phyloP scores from a whole-genome alignment of 345 rosid species.

The Arabidopsis thaliana region DNA sequence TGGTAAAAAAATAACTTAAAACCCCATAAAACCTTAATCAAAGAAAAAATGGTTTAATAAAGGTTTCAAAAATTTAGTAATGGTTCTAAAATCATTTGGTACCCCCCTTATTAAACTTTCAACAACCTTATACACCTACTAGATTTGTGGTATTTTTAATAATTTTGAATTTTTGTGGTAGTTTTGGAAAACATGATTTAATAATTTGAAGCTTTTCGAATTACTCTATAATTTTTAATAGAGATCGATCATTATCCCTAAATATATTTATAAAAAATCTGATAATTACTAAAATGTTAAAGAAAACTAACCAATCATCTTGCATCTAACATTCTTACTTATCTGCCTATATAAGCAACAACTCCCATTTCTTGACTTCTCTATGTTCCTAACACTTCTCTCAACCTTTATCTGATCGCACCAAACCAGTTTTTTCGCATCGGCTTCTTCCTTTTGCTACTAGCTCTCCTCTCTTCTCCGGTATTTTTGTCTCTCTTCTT shows the following conservation, averaged over 20 bases:
- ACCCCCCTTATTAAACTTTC: neutral
- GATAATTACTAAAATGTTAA: neutral
- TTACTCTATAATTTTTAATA: neutral
- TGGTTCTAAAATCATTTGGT: neutral
- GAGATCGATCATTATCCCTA: neutral
- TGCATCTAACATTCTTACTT: conserved; percentile 31
- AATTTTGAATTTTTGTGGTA: neutral
- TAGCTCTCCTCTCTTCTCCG: conserved; percentile 2
- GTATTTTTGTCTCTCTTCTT: conserved; percentile 28
- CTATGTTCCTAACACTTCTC: conserved; percentile 7
- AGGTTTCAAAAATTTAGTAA: neutral
- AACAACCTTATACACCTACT: neutral
- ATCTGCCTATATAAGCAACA: conserved; percentile 39
- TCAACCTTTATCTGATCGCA: neutral
- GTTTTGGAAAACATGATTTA: neutral
- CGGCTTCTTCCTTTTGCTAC: neutral
- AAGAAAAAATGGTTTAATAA: neutral
- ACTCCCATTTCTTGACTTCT: conserved; percentile 14
- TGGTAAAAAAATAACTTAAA: neutral
- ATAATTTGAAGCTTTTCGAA: neutral
- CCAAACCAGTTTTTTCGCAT: neutral
- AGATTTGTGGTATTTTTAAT: neutral
- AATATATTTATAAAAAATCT: neutral
- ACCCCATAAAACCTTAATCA: neutral
- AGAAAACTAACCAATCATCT: conserved; percentile 20